Evolutionary conservation across 176 grass and related monocot species (phyloP).

Genomic region (Bonia amplexicaulis): DNA sequence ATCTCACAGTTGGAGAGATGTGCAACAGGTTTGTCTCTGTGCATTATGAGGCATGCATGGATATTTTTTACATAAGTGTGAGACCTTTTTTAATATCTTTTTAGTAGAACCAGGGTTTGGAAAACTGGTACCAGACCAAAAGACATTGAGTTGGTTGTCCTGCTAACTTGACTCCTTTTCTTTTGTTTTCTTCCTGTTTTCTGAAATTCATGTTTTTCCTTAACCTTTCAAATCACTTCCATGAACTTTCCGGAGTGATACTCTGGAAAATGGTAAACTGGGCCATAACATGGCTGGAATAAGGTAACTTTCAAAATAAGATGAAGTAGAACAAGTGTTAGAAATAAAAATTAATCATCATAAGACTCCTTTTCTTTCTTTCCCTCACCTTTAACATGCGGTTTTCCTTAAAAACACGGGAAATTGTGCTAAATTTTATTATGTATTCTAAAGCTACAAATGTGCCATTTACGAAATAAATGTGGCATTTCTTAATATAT

Average conservation of each 20-base stretch:
- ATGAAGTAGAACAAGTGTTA: background rate
- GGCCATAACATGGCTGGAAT: background rate
- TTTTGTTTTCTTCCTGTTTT: background rate
- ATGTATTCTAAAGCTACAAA: background rate
- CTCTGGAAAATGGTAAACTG: background rate
- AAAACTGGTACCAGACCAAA: background rate
- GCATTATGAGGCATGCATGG: background rate
- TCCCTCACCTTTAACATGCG: background rate
- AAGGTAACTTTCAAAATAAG: background rate
- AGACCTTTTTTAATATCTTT: background rate
- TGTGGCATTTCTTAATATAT: background rate
- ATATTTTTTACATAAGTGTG: background rate
- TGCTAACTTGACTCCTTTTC: background rate
- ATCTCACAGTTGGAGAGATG: slow-evolving; percentile 88
- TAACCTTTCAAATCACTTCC: background rate
- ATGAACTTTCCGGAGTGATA: background rate
- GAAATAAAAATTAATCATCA: background rate
- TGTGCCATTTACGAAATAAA: background rate
- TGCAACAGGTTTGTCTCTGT: slow-evolving; percentile 71
- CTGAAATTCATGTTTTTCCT: background rate
- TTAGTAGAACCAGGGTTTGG: background rate
- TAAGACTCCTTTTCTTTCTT: background rate
- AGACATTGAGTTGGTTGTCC: background rate
- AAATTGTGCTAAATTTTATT: background rate
- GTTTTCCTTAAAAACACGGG: background rate